These are phyloP conservation scores for Aspergillus sp. DNA, from an alignment of 2,329 filamentous ascomycete genomes.

Conservation along the genomic window DNA sequence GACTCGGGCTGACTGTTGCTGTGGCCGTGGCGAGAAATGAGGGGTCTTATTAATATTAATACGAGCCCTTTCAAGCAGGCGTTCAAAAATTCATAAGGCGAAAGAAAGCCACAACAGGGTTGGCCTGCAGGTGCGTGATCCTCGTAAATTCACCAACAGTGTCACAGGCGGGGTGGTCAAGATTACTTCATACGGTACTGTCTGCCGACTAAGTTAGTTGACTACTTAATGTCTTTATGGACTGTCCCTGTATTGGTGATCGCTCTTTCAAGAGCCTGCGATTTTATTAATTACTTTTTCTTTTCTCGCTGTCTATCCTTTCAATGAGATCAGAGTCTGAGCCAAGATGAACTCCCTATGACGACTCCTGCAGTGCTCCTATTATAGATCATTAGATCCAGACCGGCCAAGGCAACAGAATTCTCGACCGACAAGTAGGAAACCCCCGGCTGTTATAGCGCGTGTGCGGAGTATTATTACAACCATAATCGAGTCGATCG, in stretches of 20 bases:
- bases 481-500: neutral
- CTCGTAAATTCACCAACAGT: neutral
- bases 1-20: neutral
- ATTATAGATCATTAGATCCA: conserved; percentile 7
- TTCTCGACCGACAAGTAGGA: conserved; percentile 6
- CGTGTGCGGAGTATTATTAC: neutral
- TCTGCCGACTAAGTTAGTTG: neutral
- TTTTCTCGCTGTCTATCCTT: neutral
- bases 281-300: neutral
- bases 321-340: neutral
- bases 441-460: neutral
- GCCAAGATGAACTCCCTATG: conserved; percentile 1
- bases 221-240: too few species aligned
- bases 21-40: conserved; percentile 4
- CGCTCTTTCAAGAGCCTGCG: too few species aligned
- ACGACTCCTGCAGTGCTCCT: conserved; percentile 4
- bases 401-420: conserved; percentile 10
- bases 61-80: neutral
- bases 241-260: too few species aligned
- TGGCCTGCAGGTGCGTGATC: neutral
- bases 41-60: neutral
- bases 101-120: neutral
- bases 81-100: neutral
- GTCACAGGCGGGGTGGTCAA: neutral
- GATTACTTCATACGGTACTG: neutral